Percentiles rank a stretch among this genome's conserved stretches.
These are phyloP conservation scores for Physaria fendleri DNA, from an alignment of 345 rosid species.

Conservation along the genomic window DNA sequence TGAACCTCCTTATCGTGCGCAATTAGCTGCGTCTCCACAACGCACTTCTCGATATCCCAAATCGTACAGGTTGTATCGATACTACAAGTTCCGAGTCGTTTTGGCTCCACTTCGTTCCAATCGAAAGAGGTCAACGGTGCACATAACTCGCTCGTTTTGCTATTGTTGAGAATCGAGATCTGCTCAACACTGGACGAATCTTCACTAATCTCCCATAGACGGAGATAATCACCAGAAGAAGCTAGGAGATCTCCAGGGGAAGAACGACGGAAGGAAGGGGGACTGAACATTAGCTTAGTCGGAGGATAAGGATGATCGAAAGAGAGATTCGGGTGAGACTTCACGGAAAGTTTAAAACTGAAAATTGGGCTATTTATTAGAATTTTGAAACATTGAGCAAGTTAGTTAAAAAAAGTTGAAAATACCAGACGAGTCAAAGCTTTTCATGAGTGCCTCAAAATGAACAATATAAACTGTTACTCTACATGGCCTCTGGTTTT, in stretches of 20 bases:
- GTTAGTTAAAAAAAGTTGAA: no score
- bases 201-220: conserved; percentile 59
- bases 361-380: no score
- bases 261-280: conserved; percentile 37
- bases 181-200: conserved; percentile 38
- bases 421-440: no score
- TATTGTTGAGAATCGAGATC: conserved; percentile 55
- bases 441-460: conserved; percentile 20
- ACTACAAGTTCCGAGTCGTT: no score
- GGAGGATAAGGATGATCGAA: conserved; percentile 79
- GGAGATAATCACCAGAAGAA: conserved; percentile 75
- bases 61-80: no score
- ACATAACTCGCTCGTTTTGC: conserved; percentile 66
- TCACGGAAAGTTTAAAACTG: no score
- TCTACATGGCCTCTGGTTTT: no score
- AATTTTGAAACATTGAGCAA: no score
- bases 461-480: conserved; percentile 20
- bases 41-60: no score
- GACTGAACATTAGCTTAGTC: conserved; percentile 74
- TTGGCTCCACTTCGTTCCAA: no score
- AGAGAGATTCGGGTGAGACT: conserved; percentile 45
- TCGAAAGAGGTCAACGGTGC: conserved; percentile 91
- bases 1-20: no score
- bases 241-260: conserved; percentile 48
- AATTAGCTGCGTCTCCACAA: no score